phyloP scores from a whole-genome alignment of 2,329 filamentous ascomycete genomes.

The Ramularia endophylla region DNA sequence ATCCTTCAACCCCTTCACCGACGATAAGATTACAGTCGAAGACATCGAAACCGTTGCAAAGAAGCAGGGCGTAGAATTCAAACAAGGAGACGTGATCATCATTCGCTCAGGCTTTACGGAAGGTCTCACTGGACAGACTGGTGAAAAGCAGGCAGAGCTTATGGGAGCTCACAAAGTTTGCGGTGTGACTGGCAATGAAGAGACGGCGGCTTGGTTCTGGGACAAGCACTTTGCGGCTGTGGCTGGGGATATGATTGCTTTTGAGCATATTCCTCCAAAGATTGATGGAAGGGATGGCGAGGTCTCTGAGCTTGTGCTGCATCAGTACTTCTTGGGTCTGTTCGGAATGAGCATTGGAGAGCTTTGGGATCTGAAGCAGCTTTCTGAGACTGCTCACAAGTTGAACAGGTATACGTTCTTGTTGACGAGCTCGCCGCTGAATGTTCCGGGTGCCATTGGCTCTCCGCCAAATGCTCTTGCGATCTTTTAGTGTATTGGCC shows the following conservation, averaged over 20 bases:
- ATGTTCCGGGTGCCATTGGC: constrained; percentile 35
- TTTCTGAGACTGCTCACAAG: constrained; percentile 35
- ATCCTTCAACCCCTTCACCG: constrained; percentile 50
- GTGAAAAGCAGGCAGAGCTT: constrained; percentile 34
- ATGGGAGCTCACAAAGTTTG: constrained; percentile 35
- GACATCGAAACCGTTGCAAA: constrained; percentile 41
- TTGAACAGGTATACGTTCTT: constrained; percentile 40
- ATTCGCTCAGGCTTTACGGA: constrained; percentile 49
- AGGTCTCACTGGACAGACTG: constrained; percentile 36
- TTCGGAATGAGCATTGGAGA: constrained; percentile 44
- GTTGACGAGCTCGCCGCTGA: constrained; percentile 39
- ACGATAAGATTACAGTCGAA: constrained; percentile 38
- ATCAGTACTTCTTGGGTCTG: constrained; percentile 37
- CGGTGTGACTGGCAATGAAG: constrained; percentile 43
- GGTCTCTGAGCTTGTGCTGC: constrained; percentile 26
- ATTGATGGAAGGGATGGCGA: constrained; percentile 21
- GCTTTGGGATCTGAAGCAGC: constrained; percentile 39
- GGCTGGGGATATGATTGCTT: constrained; percentile 50
- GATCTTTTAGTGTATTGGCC: constrained; percentile 25
- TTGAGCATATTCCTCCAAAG: constrained; percentile 39
- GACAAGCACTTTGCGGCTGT: constrained; percentile 52
- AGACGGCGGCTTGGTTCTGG: constrained; percentile 53
- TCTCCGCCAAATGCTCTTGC: constrained; percentile 31
- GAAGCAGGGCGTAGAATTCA: constrained; percentile 40
- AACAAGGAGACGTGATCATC: constrained; percentile 52